These are phyloP conservation scores for Nakazawaea wyomingensis DNA, from an alignment of 805 yeast genomes.

Conservation along the genomic window DNA sequence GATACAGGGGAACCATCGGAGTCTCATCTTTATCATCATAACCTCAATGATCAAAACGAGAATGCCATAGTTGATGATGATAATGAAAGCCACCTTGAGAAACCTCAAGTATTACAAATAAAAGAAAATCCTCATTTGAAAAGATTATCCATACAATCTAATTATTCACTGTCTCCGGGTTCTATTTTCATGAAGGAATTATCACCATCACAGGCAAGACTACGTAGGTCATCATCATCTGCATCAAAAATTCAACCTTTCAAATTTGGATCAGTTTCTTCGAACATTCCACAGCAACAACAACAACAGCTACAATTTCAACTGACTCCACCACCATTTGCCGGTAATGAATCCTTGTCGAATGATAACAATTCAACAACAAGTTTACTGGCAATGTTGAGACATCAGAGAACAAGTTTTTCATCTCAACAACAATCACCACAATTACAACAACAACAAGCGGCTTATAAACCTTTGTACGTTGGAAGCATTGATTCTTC, in stretches of 20 bases:
- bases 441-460: slow-evolving; percentile 9
- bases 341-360: slow-evolving; percentile 25
- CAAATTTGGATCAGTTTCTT: slow-evolving; percentile 56
- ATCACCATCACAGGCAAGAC: slow-evolving; percentile 10
- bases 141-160: slow-evolving; percentile 14
- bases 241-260: slow-evolving; percentile 50
- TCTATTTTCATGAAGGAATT: slow-evolving; percentile 17
- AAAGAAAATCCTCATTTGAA: slow-evolving; percentile 12
- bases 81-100: not conserved
- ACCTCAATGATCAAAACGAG: not conserved
- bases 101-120: slow-evolving; percentile 13
- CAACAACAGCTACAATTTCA: slow-evolving; percentile 12
- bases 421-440: slow-evolving; percentile 10
- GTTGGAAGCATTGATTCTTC: slow-evolving; percentile 18
- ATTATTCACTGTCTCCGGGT: slow-evolving; percentile 15
- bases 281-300: slow-evolving; percentile 27
- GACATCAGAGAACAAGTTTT: slow-evolving; percentile 28
- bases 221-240: slow-evolving; percentile 19
- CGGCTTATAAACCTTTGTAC: slow-evolving; percentile 2
- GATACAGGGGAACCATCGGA: not conserved
- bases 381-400: slow-evolving; percentile 45
- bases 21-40: too few relatives aligned
- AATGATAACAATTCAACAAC: slow-evolving; percentile 47
- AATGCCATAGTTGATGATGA: not conserved
- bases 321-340: slow-evolving; percentile 28